These are phyloP conservation scores for Centella asiatica DNA, from an alignment of 129 eudicot genomes.

Conservation along the genomic window DNA sequence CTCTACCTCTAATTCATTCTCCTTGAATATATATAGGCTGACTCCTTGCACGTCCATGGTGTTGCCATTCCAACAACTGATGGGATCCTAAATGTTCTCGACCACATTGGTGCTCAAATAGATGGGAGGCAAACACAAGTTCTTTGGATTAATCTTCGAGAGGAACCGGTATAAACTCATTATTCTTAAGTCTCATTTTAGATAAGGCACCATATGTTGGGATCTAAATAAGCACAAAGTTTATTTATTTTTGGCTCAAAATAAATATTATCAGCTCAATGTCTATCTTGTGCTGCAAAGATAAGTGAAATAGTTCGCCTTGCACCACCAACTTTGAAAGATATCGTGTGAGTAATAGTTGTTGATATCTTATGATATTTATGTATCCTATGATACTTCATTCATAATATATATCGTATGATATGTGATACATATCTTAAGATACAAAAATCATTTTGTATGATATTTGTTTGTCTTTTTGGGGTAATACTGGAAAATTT, in stretches of 20 bases:
- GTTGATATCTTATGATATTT: too few species aligned
- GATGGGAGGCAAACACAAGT: conserved; percentile 54
- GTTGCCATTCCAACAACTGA: conserved; percentile 94
- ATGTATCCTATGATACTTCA: too few species aligned
- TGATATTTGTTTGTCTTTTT: too few species aligned
- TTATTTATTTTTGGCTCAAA: not conserved
- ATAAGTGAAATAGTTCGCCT: too few species aligned
- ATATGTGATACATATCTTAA: too few species aligned
- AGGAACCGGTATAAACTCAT: conserved; percentile 69
- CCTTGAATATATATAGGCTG: conserved; percentile 44
- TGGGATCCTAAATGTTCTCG: conserved; percentile 87
- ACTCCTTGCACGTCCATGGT: conserved; percentile 72
- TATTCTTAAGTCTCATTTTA: conserved; percentile 6
- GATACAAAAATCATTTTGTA: too few species aligned
- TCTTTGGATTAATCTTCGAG: conserved; percentile 95
- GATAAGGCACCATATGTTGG: not conserved
- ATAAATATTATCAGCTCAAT: not conserved
- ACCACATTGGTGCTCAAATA: conserved; percentile 62
- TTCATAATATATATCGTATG: too few species aligned
- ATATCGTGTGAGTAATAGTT: too few species aligned
- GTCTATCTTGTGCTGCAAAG: not conserved
- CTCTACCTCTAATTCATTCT: not conserved
- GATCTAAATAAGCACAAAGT: too few species aligned
- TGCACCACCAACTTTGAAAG: too few species aligned
- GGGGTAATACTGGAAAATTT: too few species aligned